Evolutionary conservation across 345 rosid species (phyloP), one percentile per base, ranked within the genome.

Genomic region (Arabidopsis arenosa): DNA sequence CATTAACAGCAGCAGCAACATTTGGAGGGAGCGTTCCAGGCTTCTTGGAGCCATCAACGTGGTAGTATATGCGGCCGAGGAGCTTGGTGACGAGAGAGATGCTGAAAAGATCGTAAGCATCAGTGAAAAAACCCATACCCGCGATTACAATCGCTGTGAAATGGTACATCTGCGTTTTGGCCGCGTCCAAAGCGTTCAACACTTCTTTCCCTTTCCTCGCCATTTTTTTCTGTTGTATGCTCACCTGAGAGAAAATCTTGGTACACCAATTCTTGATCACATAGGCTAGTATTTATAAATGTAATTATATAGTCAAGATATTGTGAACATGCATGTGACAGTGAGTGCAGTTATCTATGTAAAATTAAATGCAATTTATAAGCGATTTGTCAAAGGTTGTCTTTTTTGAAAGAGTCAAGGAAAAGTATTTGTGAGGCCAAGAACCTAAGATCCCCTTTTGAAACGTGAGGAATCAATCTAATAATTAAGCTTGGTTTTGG

Each of bases 41-140:
- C 55, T 72, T 74, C 13, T 35, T 30, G 56, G 82, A 63, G 43
- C 82, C 82, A 7, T 53, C 54, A 1, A 53, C 48, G 17, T 82
- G 79, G 73, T 84, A 81, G 74, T 84, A 84, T 49, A 84, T 84
- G 18, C 83, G 85, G 12, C 87, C 87, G 13, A 84, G 87, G 15
- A 84, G 62, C 52, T 75, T 82, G 35, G 82, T 76, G 15, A 77
- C 82, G 0, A 76, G 55, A 43, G 85, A 81, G 35, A 84, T 76
- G 59, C 83, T 68, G 36, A 84, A 84, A 7, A 84, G 87, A 49
- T 84, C 85, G 12, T 81, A 84, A 3, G 87, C 82, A 56, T 77
- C 85, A 4, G 83, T 81, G 35, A 84, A 84, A 48, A 84, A 79
- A 13, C 85, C 85, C 85, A 84, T 77, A 56, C 85, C 85, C 1